phyloP scores from a whole-genome alignment of 139 green algal species.

The Klebsormidium nitens region DNA sequence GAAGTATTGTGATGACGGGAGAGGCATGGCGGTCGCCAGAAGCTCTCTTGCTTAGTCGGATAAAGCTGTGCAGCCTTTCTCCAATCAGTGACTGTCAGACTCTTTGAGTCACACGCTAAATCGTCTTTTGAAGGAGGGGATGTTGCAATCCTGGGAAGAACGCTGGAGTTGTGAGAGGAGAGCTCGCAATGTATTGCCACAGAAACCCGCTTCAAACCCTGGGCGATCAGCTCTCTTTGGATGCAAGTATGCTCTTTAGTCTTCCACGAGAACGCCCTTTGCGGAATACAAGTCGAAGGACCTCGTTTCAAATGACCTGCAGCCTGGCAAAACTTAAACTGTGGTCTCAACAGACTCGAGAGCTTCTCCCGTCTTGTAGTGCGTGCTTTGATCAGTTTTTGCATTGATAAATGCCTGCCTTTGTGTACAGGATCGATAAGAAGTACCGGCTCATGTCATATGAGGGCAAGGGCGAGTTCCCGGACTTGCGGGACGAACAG shows the following conservation, averaged over 20 bases:
- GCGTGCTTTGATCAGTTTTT: not conserved
- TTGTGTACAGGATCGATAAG: slow-evolving; percentile 1
- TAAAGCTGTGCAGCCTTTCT: not conserved
- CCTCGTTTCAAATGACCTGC: not conserved
- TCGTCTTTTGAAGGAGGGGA: not conserved
- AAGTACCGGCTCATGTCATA: slow-evolving; percentile 22
- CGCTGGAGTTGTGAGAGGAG: no score
- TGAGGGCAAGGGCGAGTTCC: slow-evolving; percentile 5
- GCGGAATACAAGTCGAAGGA: not conserved
- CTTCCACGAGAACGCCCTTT: not conserved
- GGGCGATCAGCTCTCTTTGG: no score
- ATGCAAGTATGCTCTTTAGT: not conserved
- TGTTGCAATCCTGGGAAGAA: no score
- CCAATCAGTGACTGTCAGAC: not conserved
- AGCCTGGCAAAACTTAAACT: no score
- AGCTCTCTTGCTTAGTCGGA: not conserved
- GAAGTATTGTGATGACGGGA: no score
- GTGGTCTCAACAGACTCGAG: no score
- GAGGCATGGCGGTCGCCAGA: no score
- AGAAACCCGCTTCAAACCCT: no score
- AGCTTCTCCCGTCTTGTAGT: no score
- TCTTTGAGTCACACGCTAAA: not conserved
- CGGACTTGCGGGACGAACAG: no score
- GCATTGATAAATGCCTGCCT: not conserved
- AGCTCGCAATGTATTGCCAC: no score